Conservation (phyloP, 495 filamentous ascomycete genomes). For the Niebla homalea region DNA sequence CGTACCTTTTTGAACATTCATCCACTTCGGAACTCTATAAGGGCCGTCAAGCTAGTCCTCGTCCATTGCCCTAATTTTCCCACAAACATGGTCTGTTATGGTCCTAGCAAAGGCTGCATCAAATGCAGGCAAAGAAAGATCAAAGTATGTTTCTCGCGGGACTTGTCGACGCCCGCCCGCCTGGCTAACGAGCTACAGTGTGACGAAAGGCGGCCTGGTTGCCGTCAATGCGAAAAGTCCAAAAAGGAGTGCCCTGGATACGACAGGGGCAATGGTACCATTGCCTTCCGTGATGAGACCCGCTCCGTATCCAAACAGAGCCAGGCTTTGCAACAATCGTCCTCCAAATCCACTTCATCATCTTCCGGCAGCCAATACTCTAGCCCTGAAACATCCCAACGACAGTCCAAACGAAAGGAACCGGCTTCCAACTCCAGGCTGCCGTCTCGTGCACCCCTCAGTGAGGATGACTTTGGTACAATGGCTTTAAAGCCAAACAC, state of each 20-base stretch:
- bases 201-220: conserved; percentile 3
- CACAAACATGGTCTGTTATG: conserved; percentile 1
- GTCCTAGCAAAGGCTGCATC: conserved; percentile 3
- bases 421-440: neutral
- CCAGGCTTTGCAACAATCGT: neutral
- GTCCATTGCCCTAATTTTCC: neutral
- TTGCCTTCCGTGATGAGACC: neutral
- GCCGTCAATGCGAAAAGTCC: conserved; percentile 2
- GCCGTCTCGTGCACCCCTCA: neutral
- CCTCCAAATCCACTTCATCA: neutral
- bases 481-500: conserved; percentile 1
- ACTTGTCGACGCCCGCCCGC: neutral
- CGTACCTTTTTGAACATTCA: no score
- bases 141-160: neutral
- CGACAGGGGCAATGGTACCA: neutral
- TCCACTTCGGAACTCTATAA: no score
- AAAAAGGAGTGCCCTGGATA: conserved; percentile 2
- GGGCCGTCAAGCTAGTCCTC: neutral
- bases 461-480: neutral
- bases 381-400: no score
- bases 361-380: neutral
- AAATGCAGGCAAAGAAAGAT: neutral
- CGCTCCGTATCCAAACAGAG: neutral
- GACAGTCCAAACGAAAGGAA: no score
- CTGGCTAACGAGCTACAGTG: neutral